Evolutionary conservation across 257 asterid genomes (phyloP).

Genomic region (Primulina tabacum): DNA sequence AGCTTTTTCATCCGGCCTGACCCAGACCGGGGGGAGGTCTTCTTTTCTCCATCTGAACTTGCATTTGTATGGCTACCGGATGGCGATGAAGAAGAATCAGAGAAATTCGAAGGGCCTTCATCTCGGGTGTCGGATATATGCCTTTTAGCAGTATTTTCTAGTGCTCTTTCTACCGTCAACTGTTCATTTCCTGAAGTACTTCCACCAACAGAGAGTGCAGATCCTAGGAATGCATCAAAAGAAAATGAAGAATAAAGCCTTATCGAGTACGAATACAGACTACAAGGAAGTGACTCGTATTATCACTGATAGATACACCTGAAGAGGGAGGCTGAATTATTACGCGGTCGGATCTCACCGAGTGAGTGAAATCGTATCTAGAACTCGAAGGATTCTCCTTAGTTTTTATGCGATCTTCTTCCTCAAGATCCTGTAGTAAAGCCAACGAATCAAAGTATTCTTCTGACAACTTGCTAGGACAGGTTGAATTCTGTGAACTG

Average conservation of each 20-base stretch:
- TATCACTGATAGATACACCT: slow-evolving; percentile 34
- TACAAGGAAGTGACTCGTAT: background rate
- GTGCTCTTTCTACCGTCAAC: slow-evolving; percentile 3
- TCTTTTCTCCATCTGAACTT: slow-evolving; percentile 26
- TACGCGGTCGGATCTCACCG: slow-evolving; percentile 28
- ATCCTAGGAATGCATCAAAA: slow-evolving; percentile 28
- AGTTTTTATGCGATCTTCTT: slow-evolving; percentile 19
- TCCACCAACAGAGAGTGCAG: slow-evolving; percentile 23
- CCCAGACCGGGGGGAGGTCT: slow-evolving; percentile 22
- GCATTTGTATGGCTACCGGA: slow-evolving; percentile 19
- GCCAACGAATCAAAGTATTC: slow-evolving; percentile 49
- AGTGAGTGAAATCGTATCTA: slow-evolving; percentile 26
- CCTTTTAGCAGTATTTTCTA: slow-evolving; percentile 28
- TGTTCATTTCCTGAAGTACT: slow-evolving; percentile 12
- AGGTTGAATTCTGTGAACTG: slow-evolving; percentile 60
- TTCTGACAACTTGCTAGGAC: slow-evolving; percentile 52
- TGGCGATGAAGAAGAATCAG: slow-evolving; percentile 17
- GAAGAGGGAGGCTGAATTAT: slow-evolving; percentile 39
- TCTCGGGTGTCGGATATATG: slow-evolving; percentile 30
- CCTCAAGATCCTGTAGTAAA: slow-evolving; percentile 44
- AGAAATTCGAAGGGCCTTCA: slow-evolving; percentile 35
- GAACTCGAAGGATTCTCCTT: slow-evolving; percentile 31
- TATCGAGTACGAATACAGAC: background rate
- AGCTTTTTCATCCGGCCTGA: slow-evolving; percentile 37
- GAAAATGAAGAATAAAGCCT: background rate